Base-by-base conservation (phyloP, 768 basidiomycete genomes). In the Agaricus bisporus region DNA sequence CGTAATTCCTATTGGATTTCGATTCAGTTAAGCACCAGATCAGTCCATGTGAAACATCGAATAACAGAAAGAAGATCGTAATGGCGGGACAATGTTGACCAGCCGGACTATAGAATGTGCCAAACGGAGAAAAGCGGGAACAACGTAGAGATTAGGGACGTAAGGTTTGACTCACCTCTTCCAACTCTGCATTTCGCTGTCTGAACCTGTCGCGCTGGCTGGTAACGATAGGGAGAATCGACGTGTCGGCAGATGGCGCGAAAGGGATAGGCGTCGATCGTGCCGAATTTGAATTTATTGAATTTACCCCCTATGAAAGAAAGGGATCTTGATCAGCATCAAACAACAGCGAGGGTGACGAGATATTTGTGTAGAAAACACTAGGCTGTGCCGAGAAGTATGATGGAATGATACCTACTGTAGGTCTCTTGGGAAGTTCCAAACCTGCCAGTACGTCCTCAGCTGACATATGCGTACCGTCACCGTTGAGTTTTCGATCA, bases 171-270 rank as follows among this genome's bases (percentile, higher is more conserved):
- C 71, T 20, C 55, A 89, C 92, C 75, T 98, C 95, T 71, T 99
- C 95, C 14, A 99, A 79, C 63, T 99, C 97, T 17, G 92, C 88
- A 65, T 98, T 98, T 17, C 97, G 84, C 66, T 95, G 92, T 48
- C 95, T 78, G 81, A 98, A 99, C n/a, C 95, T 80, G 65, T 99
- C 97, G 54, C 97, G 79, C 65, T 99, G 97, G 62, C 90, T 89
- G 1, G 97, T 98, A 38, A 98, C 97, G 59, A 99, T 98, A 2
- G 95, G 97, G n/a, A 99, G 70, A 61, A 98, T 98, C 8, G 93
- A 95, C 0, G 88, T 90, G 63, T 98, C 95, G 5, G 88, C 90
- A 2, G 89, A 79, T 32, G 83, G 69, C 5, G 81, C 73, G 62
- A 89, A 88, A 1, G 83, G 81, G 59, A 90, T 81, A 0, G 91